Conservation (phyloP, 1,139 yeast genomes). For the Kurtzmaniella quercitrusa region DNA sequence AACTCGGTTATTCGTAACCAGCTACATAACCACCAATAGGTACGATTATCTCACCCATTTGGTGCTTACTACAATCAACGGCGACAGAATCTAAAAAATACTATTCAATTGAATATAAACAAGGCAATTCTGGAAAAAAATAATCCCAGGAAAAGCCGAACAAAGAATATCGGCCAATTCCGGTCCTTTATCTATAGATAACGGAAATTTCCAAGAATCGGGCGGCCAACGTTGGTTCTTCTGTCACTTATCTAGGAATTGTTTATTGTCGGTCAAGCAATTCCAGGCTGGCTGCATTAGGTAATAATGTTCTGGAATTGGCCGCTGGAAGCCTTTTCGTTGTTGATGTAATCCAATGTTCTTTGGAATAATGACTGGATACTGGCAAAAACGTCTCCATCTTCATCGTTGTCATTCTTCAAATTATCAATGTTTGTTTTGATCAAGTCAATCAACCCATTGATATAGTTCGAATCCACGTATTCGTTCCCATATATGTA, state of each 20-base stretch:
- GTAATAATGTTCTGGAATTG: slow-evolving; percentile 45
- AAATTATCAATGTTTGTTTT: slow-evolving; percentile 67
- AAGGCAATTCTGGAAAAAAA: background rate
- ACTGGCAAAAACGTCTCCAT: slow-evolving; percentile 29
- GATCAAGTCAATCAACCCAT: slow-evolving; percentile 82
- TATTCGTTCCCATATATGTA: slow-evolving; percentile 77
- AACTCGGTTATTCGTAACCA: no score
- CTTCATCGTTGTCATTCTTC: slow-evolving; percentile 29
- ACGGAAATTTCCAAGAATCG: background rate
- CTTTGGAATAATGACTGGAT: slow-evolving; percentile 50
- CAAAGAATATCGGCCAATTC: background rate
- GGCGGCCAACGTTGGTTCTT: background rate
- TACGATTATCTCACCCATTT: no score
- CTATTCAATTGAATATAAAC: background rate
- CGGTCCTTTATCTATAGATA: background rate
- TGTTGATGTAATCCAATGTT: slow-evolving; percentile 60
- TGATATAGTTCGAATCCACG: slow-evolving; percentile 70
- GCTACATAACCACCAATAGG: no score
- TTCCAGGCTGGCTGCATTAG: slow-evolving; percentile 5
- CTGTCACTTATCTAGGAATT: background rate
- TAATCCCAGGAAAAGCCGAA: background rate
- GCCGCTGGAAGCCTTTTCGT: slow-evolving; percentile 62
- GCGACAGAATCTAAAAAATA: background rate
- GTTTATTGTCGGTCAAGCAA: no score
- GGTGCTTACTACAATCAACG: background rate